Conservation (phyloP, 2,329 filamentous ascomycete genomes). For the Colletotrichum endophyticum region DNA sequence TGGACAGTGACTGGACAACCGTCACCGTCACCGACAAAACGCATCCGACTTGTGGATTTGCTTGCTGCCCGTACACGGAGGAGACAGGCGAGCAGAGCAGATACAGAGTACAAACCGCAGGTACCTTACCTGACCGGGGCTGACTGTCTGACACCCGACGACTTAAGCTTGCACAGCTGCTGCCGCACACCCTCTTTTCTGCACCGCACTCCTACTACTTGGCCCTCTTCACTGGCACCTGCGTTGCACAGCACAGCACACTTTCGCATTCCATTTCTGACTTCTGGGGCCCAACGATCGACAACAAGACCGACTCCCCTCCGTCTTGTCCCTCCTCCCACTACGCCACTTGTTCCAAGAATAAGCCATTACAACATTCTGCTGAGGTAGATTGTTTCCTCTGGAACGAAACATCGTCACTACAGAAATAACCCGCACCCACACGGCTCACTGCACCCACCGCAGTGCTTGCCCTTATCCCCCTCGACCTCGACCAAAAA, state of each 20-base stretch:
- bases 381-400: conserved; percentile 3
- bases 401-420: conserved; percentile 19
- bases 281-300: conserved; percentile 5
- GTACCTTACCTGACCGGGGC: conserved; percentile 8
- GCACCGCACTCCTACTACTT: conserved; percentile 15
- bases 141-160: conserved; percentile 12
- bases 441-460: background rate
- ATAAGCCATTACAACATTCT: conserved; percentile 3
- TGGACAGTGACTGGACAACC: conserved; percentile 19
- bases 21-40: conserved; percentile 16
- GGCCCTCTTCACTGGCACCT: background rate
- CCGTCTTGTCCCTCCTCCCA: background rate
- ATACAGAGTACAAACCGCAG: background rate
- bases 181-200: conserved; percentile 14
- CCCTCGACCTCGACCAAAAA: background rate
- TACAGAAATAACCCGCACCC: background rate
- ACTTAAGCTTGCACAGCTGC: conserved; percentile 18
- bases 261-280: conserved; percentile 10
- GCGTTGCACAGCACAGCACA: background rate
- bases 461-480: background rate
- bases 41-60: background rate
- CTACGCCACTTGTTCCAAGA: conserved; percentile 13
- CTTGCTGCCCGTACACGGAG: background rate
- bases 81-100: background rate
- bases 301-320: background rate